Evolutionary conservation across 805 yeast genomes (phyloP).

Genomic region (Suhomyces emberorum): DNA sequence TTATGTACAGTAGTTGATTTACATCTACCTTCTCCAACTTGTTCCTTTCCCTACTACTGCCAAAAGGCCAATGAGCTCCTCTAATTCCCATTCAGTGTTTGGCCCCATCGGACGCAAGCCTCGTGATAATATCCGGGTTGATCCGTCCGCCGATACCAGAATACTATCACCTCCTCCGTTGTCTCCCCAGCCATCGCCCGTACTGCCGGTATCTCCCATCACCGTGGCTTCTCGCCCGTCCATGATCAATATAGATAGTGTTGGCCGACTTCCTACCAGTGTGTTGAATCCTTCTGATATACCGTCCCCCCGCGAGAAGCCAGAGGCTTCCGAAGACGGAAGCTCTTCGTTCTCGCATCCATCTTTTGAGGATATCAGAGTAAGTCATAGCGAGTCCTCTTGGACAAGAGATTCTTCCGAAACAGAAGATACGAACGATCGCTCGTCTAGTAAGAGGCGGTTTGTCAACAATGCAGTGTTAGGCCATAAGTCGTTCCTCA

Average conservation of each 20-base stretch:
- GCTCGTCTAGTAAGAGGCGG: conserved; percentile 1
- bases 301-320: too few relatives aligned
- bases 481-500: conserved; percentile 23
- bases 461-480: conserved; percentile 9
- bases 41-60: too few relatives aligned
- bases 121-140: not conserved
- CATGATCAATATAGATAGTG: too few relatives aligned
- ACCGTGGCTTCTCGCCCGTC: not conserved
- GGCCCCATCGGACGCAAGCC: too few relatives aligned
- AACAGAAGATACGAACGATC: not conserved
- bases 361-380: conserved; percentile 4
- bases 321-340: not conserved
- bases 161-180: not conserved
- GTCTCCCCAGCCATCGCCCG: not conserved
- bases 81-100: too few relatives aligned
- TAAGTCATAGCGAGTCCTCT: not conserved
- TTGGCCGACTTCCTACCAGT: too few relatives aligned
- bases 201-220: not conserved
- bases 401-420: not conserved
- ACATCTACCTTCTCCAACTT: too few relatives aligned
- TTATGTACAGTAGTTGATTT: too few relatives aligned
- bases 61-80: too few relatives aligned
- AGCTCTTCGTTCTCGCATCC: conserved; percentile 4
- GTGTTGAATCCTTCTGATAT: too few relatives aligned
- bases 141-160: not conserved